Conservation (phyloP, 2,329 filamentous ascomycete species). For the Clonostachys solani region DNA sequence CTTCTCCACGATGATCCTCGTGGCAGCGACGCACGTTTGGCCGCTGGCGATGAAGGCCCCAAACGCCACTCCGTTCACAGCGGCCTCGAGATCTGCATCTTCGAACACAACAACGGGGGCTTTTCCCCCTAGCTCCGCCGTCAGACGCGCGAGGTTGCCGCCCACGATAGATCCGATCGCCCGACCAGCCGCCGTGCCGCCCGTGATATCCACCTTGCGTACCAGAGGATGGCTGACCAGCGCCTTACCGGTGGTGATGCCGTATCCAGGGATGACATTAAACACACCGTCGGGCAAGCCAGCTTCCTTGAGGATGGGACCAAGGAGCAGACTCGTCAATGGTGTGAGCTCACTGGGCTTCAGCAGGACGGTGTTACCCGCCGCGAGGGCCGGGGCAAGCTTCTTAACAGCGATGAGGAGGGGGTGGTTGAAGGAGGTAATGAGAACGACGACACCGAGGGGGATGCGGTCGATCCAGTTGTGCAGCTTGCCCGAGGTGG, state of each 20-base stretch:
- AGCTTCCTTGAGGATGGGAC: conserved; percentile 71
- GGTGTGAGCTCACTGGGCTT: conserved; percentile 95
- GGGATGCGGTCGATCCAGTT: conserved; percentile 51
- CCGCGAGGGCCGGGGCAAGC: conserved; percentile 82
- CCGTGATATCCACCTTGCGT: conserved; percentile 71
- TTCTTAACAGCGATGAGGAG: conserved; percentile 86
- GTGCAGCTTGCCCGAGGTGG: conserved; percentile 56
- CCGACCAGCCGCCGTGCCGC: conserved; percentile 66
- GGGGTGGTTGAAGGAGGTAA: conserved; percentile 57
- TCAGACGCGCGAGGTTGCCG: conserved; percentile 64
- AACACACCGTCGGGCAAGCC: conserved; percentile 80
- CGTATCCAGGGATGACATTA: conserved; percentile 88
- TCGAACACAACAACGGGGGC: conserved; percentile 65
- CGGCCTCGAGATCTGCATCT: conserved; percentile 59
- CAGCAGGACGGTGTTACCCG: conserved; percentile 86
- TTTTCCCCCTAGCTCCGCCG: conserved; percentile 70
- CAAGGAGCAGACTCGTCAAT: conserved; percentile 82
- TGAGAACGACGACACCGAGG: conserved; percentile 52
- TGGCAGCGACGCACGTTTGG: conserved; percentile 90
- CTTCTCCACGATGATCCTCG: conserved; percentile 86
- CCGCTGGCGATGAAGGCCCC: conserved; percentile 94
- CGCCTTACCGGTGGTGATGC: conserved; percentile 63
- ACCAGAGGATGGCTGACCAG: conserved; percentile 47
- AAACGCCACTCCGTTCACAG: conserved; percentile 87
- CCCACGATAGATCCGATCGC: conserved; percentile 63